Evolutionary conservation across 148 eudicot species (phyloP), one percentile per base, ranked within the genome.

Genomic region (Fagopyrum tataricum): DNA sequence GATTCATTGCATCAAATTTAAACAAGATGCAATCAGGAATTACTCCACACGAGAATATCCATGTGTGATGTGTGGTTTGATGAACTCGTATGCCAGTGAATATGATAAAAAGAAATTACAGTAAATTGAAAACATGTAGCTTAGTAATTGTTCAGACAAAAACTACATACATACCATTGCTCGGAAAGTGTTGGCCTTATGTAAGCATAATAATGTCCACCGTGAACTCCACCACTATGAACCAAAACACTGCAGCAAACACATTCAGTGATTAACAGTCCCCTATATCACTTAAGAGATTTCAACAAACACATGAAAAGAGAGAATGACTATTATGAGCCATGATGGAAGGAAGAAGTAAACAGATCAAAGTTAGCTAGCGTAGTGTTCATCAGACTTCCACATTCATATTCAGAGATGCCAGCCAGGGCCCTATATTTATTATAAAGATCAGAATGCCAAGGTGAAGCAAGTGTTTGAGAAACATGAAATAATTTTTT

Each of bases 151-250:
- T 59, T 70, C 13, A 75, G 55, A 52, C 69, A 76, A 59, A 20
- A 40, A 49, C 61, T 55, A 55, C 26, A 70, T 46, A 78, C 86
- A 69, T 86, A 93, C 98, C 98, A 93, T 72, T 93, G 97, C 48
- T 91, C 95, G 31, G 92, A 84, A 64, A 93, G 91, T 51, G 89
- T 89, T 59, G 98, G 92, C 81, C 98, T 84, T 74, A 91, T 93
- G 77, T 77, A 93, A 58, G 95, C 97, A 83, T 89, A 93, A 81
- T 93, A 93, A 73, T 93, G 98, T 79, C 98, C 98, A 75, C 98
- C 95, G 78, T 93, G 92, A 71, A 93, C 97, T 61, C 98, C 98
- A 39, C 98, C 98, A 77, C 95, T 91, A 69, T 93, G 98, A 44
- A 93, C 98, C 87, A 93, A 80, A 72, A 93, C 95, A 82, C 98